A percentile compares a stretch with the other conserved stretches of the same genome.
Evolutionary conservation across 306 rosid genomes (phyloP).

Genomic region (Mucuna pruriens): DNA sequence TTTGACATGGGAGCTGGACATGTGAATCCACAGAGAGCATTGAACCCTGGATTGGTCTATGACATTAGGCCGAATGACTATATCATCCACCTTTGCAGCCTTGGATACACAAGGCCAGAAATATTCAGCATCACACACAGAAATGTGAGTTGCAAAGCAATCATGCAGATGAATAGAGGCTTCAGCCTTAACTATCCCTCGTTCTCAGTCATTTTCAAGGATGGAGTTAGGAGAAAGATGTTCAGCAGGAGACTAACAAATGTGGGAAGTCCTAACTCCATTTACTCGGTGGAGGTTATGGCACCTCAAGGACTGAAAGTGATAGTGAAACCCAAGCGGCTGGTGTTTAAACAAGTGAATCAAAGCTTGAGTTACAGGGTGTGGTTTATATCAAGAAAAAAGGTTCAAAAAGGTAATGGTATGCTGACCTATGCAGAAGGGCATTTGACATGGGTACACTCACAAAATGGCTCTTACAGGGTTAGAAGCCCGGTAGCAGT

Average conservation of each 20-base stretch:
- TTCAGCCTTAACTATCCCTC: constrained; percentile 92
- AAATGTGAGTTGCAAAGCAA: constrained; percentile 70
- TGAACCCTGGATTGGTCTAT: constrained; percentile 78
- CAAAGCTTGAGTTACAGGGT: constrained; percentile 71
- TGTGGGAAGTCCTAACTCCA: constrained; percentile 74
- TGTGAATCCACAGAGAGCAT: constrained; percentile 71
- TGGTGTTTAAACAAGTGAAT: constrained; percentile 54
- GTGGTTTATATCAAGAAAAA: constrained; percentile 67
- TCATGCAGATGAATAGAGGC: constrained; percentile 62
- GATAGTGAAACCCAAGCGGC: constrained; percentile 65
- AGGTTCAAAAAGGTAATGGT: constrained; percentile 36
- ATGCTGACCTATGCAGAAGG: constrained; percentile 56
- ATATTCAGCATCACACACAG: constrained; percentile 73
- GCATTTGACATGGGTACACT: constrained; percentile 73
- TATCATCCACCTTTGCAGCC: constrained; percentile 72
- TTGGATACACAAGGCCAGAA: constrained; percentile 72
- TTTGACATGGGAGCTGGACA: constrained; percentile 86
- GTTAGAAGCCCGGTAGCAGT: constrained; percentile 91
- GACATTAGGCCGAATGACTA: constrained; percentile 78
- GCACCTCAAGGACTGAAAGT: constrained; percentile 77
- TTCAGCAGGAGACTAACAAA: constrained; percentile 67
- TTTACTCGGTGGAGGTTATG: constrained; percentile 66
- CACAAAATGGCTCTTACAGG: constrained; percentile 51
- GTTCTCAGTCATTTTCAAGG: constrained; percentile 65
- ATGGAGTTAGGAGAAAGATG: constrained; percentile 53